Evolutionary conservation across 2,329 filamentous ascomycete genomes (phyloP).

Genomic region (Canariomyces notabilis): DNA sequence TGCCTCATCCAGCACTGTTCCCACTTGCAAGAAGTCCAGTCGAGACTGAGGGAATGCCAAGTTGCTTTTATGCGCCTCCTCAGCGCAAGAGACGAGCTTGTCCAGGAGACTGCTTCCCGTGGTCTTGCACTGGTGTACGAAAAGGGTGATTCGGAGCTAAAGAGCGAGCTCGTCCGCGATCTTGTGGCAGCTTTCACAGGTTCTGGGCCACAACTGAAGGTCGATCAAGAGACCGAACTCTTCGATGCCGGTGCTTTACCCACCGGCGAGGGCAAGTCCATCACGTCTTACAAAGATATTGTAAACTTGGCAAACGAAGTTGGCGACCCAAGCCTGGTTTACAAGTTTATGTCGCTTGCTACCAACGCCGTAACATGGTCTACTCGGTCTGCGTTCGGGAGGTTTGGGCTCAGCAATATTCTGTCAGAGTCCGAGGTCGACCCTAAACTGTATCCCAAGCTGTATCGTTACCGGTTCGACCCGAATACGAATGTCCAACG

Average conservation of each 20-base stretch:
- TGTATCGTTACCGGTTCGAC: conserved; percentile 92
- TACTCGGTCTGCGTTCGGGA: conserved; percentile 90
- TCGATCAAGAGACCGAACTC: conserved; percentile 84
- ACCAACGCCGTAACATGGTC: conserved; percentile 97
- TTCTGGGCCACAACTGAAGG: conserved; percentile 67
- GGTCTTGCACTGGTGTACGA: conserved; percentile 92
- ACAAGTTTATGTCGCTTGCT: conserved; percentile 96
- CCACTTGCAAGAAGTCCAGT: conserved; percentile 68
- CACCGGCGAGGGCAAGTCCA: conserved; percentile 80
- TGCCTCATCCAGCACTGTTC: conserved; percentile 88
- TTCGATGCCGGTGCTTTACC: conserved; percentile 89
- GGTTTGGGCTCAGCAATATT: conserved; percentile 88
- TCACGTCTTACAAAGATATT: conserved; percentile 97
- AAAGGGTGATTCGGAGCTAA: conserved; percentile 75
- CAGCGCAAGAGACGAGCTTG: conserved; percentile 83
- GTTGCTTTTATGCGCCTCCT: conserved; percentile 82
- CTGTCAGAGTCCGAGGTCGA: conserved; percentile 84
- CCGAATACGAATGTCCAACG: conserved; percentile 87
- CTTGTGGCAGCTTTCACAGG: conserved; percentile 86
- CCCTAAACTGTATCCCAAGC: conserved; percentile 89
- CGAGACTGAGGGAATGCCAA: conserved; percentile 72
- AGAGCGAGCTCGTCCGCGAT: conserved; percentile 78
- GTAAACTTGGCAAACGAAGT: conserved; percentile 93
- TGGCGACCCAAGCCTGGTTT: conserved; percentile 91
- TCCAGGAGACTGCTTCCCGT: conserved; percentile 90